phyloP scores from a whole-genome alignment of 768 basidiomycete species.

The Phylloporus sp. region DNA sequence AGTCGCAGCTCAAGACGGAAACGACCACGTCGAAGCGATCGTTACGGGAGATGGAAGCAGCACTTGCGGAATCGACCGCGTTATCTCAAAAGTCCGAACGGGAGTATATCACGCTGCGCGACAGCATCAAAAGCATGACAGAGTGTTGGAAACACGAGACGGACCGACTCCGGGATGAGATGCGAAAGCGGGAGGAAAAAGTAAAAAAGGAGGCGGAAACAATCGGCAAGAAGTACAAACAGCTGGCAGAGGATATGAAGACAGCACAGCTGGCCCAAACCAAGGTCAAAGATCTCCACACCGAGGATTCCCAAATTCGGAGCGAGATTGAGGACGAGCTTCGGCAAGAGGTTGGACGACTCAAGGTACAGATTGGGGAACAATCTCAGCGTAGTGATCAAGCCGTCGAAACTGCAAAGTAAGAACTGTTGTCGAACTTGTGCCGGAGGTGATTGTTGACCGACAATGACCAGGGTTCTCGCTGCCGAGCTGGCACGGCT shows the following conservation, averaged over 20 bases:
- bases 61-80: conserved; percentile 68
- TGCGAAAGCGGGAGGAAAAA: conserved; percentile 68
- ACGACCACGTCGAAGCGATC: conserved; percentile 68
- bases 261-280: conserved; percentile 41
- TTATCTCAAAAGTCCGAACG: conserved; percentile 76
- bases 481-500: conserved; percentile 63
- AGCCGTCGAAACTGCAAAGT: conserved; percentile 61
- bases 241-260: conserved; percentile 59
- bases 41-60: conserved; percentile 73
- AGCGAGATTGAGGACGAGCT: conserved; percentile 60
- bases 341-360: conserved; percentile 47
- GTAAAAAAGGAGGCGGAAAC: conserved; percentile 63
- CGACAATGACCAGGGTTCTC: conserved; percentile 39
- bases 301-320: conserved; percentile 44
- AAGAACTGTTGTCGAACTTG: conserved; percentile 20
- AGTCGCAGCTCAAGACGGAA: conserved; percentile 68
- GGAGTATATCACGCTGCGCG: conserved; percentile 75
- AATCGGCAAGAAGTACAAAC: conserved; percentile 63
- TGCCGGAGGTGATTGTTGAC: not conserved
- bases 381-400: conserved; percentile 51
- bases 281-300: conserved; percentile 46
- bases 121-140: conserved; percentile 67
- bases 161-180: conserved; percentile 65
- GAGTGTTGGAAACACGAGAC: conserved; percentile 73
- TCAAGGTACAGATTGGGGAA: conserved; percentile 52